phyloP scores from a whole-genome alignment of 331 rosid species.

The Stylosanthes scabra region DNA sequence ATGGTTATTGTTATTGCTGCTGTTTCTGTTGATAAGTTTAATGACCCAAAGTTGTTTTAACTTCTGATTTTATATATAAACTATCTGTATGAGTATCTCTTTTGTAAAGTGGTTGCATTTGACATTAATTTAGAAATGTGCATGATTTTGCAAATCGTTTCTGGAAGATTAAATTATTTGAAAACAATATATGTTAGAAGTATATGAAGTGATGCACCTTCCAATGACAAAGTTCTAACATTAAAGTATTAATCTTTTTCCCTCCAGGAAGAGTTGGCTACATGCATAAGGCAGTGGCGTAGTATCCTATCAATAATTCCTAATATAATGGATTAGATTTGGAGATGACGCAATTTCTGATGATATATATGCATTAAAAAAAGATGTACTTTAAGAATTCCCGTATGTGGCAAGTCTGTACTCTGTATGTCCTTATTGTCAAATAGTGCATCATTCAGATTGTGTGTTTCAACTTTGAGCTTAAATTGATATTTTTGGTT shows the following conservation, averaged over 20 bases:
- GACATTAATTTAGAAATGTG: constrained; percentile 4
- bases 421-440: neutral
- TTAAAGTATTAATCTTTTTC: no score
- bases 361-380: neutral
- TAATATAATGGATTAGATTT: no score
- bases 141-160: neutral
- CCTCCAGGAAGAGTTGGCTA: no score
- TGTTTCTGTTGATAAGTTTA: neutral
- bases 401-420: neutral
- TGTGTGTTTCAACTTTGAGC: neutral
- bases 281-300: no score
- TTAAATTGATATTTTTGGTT: no score
- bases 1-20: neutral
- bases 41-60: neutral
- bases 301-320: no score
- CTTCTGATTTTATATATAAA: neutral
- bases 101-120: neutral
- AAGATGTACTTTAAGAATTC: neutral
- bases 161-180: neutral
- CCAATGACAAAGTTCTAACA: neutral
- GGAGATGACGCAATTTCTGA: no score
- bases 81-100: neutral
- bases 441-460: neutral
- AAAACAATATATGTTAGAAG: neutral
- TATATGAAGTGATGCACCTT: neutral